Evolutionary conservation across 1,284 basidiomycete genomes (phyloP), one percentile per base, ranked within the genome.

Genomic region (Cutaneotrichosporon sp.): DNA sequence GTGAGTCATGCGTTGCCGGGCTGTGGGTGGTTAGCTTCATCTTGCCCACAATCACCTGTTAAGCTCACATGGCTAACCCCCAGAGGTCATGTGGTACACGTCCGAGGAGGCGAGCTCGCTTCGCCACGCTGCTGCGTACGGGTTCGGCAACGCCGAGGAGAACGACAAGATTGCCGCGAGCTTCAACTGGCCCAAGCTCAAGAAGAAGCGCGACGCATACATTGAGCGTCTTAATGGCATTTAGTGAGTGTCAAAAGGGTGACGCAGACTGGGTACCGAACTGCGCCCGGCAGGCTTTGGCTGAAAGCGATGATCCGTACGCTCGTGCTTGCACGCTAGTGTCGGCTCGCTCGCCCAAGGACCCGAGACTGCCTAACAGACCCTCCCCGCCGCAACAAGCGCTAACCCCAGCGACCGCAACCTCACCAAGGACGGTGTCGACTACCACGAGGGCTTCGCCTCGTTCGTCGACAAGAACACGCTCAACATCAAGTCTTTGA

Each of bases 21-120:
- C 26, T 26, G 53, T 11, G 22, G 7, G 10, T 34, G 22, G 7
- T 18, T 30, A 7, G 21, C 49, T 22, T 1, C 51, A 52, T 10
- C 50, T 32, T 14, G 56, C 50, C 62, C 38, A 26, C 22, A 30
- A 6, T 56, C 32, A 7, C 47, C 13, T 13, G 7, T 21, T 3
- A 49, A 5, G 21, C 50, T 26, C 14, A 3, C 21, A 42, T 42
- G 4, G 49, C 62, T 67, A 34, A 63, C 56, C 10, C 65, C 49
- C 49, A 72, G 81, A 97, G 90, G 88, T 99, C 67, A 99, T 99
- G 97, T 99, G 97, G 97, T 91, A 99, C 77, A 94, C 96, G 38
- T 93, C 97, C 60, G 96, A 98, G 80, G 83, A 94, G 61, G 87
- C 89, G 49, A 94, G 96, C 73, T 90, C 90, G 74, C 82, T 97